phyloP scores from a whole-genome alignment of 106 monocot species.

The Phalaenopsis equestris region DNA sequence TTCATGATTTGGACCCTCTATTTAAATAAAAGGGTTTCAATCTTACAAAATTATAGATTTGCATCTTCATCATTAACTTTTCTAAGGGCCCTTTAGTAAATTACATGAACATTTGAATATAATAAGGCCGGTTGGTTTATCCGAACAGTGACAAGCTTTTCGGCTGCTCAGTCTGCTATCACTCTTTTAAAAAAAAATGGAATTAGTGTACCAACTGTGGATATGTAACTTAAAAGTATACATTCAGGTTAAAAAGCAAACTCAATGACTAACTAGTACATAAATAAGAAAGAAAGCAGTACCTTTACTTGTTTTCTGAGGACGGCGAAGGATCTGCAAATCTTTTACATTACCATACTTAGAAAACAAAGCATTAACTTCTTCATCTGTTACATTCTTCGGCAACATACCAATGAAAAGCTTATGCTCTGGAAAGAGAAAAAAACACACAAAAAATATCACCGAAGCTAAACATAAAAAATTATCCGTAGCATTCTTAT shows the following conservation, averaged over 20 bases:
- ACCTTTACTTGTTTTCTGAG: slow-evolving; percentile 90
- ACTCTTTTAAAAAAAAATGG: slow-evolving; percentile 7
- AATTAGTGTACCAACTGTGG: neutral
- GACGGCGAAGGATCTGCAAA: slow-evolving; percentile 75
- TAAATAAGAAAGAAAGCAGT: slow-evolving; percentile 5
- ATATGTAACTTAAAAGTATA: neutral
- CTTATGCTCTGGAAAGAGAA: slow-evolving; percentile 60
- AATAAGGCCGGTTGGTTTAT: slow-evolving; percentile 65
- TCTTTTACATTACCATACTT: slow-evolving; percentile 78
- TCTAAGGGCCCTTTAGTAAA: slow-evolving; percentile 61
- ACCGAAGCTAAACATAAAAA: neutral
- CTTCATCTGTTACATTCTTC: slow-evolving; percentile 70
- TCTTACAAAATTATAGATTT: neutral
- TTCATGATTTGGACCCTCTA: too few relatives aligned
- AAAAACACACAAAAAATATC: neutral
- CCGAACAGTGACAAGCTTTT: too few relatives aligned
- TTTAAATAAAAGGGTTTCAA: too few relatives aligned
- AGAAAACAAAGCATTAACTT: slow-evolving; percentile 60
- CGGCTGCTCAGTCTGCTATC: too few relatives aligned
- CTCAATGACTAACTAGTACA: neutral
- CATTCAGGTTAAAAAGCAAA: neutral
- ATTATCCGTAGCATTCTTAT: neutral
- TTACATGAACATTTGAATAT: slow-evolving; percentile 61
- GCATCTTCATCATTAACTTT: slow-evolving; percentile 83
- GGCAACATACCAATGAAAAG: slow-evolving; percentile 94